Conservation (phyloP, 2,329 filamentous ascomycete species). For the Colletotrichum endophyticum region DNA sequence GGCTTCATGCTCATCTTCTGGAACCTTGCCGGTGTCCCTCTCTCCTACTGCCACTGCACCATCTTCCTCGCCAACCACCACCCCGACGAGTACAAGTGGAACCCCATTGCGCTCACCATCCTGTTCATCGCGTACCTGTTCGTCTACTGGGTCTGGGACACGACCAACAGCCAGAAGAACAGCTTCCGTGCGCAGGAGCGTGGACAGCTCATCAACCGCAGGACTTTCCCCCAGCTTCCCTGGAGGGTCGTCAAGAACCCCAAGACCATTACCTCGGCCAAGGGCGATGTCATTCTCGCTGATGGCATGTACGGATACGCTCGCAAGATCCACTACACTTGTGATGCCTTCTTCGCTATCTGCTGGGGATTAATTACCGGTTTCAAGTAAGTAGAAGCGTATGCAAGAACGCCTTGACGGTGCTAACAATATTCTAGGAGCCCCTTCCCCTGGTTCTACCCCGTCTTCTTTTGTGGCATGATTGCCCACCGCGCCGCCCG, state of each 20-base stretch:
- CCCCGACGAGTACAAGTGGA: slow-evolving; percentile 79
- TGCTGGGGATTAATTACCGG: slow-evolving; percentile 84
- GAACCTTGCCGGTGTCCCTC: slow-evolving; percentile 90
- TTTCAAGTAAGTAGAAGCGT: slow-evolving; percentile 51
- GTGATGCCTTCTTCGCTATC: slow-evolving; percentile 78
- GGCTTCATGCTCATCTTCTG: slow-evolving; percentile 98
- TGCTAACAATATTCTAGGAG: slow-evolving; percentile 40
- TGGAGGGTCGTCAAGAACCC: slow-evolving; percentile 86
- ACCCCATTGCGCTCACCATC: slow-evolving; percentile 66
- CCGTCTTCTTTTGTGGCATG: slow-evolving; percentile 80
- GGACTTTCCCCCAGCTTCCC: slow-evolving; percentile 88
- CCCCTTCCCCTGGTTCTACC: slow-evolving; percentile 91
- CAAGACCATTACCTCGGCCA: slow-evolving; percentile 73
- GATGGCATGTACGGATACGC: slow-evolving; percentile 78
- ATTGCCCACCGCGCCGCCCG: slow-evolving; percentile 78
- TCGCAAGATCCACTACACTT: slow-evolving; percentile 68
- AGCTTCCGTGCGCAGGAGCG: slow-evolving; percentile 83
- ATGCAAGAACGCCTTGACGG: rapidly evolving
- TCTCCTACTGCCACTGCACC: slow-evolving; percentile 93
- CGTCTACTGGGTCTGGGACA: slow-evolving; percentile 92
- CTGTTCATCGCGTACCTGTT: slow-evolving; percentile 78
- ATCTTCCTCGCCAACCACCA: slow-evolving; percentile 87
- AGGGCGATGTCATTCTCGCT: slow-evolving; percentile 78
- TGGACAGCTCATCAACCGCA: slow-evolving; percentile 72
- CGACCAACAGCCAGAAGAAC: slow-evolving; percentile 92